Evolutionary conservation across 306 rosid species (phyloP).

Genomic region (Acacia melanoxylon): DNA sequence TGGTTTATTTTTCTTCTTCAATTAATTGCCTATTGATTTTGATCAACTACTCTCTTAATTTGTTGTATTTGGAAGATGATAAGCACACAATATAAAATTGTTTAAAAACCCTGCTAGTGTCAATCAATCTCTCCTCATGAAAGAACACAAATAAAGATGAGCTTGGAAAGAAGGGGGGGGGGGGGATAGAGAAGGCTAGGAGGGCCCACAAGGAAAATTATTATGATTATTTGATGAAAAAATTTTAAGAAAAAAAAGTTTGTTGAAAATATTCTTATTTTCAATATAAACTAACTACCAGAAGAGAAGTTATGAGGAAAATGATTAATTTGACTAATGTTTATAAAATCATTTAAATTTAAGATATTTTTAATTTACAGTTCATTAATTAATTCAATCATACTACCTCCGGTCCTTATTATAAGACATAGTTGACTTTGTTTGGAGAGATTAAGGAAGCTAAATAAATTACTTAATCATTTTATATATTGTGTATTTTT

Average conservation of each 20-base stretch:
- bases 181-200: not conserved
- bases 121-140: not conserved
- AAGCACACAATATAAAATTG: not conserved
- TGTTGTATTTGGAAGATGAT: not conserved
- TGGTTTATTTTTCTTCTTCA: not conserved
- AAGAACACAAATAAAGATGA: not conserved
- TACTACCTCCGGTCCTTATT: no score
- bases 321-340: not conserved
- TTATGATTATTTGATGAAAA: not conserved
- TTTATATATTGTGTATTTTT: no score
- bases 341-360: not conserved
- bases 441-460: no score
- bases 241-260: no score
- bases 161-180: not conserved
- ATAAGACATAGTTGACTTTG: no score
- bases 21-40: not conserved
- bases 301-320: not conserved
- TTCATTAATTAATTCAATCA: not conserved
- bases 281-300: not conserved
- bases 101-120: not conserved
- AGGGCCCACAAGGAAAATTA: not conserved
- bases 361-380: not conserved
- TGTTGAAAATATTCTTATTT: no score
- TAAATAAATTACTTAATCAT: no score
- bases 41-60: not conserved